These are phyloP conservation scores for Boletus edulis DNA, from an alignment of 768 basidiomycete genomes.

Conservation along the genomic window DNA sequence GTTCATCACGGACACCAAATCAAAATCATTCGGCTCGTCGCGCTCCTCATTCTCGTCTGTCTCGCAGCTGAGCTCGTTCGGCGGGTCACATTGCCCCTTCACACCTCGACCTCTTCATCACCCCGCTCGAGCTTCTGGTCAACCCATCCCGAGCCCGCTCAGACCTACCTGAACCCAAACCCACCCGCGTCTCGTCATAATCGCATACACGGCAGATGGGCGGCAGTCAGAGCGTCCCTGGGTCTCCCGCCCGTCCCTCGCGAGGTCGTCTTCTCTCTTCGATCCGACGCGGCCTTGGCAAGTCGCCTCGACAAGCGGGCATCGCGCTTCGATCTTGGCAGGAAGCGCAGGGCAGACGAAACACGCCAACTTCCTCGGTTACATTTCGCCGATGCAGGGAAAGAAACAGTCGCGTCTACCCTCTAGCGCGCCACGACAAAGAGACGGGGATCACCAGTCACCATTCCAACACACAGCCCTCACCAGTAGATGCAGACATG, in stretches of 20 bases:
- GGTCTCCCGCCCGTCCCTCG: constrained; percentile 27
- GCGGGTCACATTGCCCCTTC: constrained; percentile 4
- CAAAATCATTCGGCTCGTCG: constrained; percentile 17
- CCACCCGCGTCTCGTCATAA: background rate
- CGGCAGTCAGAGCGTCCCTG: constrained; percentile 29
- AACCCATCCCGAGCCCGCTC: background rate
- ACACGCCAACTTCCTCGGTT: constrained; percentile 15
- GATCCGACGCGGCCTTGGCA: background rate
- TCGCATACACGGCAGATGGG: constrained; percentile 33
- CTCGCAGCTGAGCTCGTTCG: constrained; percentile 20
- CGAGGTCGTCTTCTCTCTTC: background rate
- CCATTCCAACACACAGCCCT: background rate
- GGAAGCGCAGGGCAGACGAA: constrained; percentile 9
- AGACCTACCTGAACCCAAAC: background rate
- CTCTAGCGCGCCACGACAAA: background rate
- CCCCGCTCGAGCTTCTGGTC: background rate
- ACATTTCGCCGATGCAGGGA: constrained; percentile 21
- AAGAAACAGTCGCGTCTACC: background rate
- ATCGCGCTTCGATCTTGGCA: constrained; percentile 25
- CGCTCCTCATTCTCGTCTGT: constrained; percentile 22
- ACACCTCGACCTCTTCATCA: background rate
- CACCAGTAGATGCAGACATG: background rate
- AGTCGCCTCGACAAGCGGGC: constrained; percentile 5
- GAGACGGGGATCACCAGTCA: background rate
- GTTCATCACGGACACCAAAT: constrained; percentile 5